Base-by-base conservation (phyloP, 352 stramenopile species). In the Aphanomyces astaci region DNA sequence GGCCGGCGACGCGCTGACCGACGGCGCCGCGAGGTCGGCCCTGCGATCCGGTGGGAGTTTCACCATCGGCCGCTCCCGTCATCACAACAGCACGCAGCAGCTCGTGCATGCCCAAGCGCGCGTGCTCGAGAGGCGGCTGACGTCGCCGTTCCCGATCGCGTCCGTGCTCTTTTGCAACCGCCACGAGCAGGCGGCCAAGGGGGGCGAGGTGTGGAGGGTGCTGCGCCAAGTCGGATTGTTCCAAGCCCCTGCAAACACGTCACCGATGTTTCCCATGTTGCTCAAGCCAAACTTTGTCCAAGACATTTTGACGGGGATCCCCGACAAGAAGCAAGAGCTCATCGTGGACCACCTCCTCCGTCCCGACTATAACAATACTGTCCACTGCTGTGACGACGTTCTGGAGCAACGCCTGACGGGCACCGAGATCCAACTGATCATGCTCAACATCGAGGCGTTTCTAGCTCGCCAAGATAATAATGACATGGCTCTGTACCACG, bases 201-300 rank as follows among this genome's bases (percentile, higher is more conserved):
- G 17, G 1, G 10, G 33, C 32, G 13, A 22, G 11, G 15, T 59
- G n/a, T 68, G 43, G 43, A 33, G 46, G 13, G 2, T 31, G n/a
- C 31, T 68, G 11, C 62, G 62, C 32, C 19, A 51, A 19, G 13
- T 28, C 28, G 46, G 62, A 40, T n/a, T 59, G 11, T 19, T 32
- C 5, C 30, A 59, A 22, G 51, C 17, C 13, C 30, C n/a, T 59
- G 19, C 22, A 59, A 15, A 7, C 7, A 15, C 36, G 36, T 59
- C 48, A 22, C 10, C 51, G 13, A n/a, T 25, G 30, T 59, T 59
- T 24, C 28, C 27, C 10, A 19, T 59, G 10, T 15, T 40, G n/a
- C 15, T 45, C 2, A 59, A 59, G 30, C 43, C 30, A 27, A 36
- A 48, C 32, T 68, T 68, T 49, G 51, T 59, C 30, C 30, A 68